phyloP scores from a whole-genome alignment of 306 rosid genomes.

The Quercus parvula region DNA sequence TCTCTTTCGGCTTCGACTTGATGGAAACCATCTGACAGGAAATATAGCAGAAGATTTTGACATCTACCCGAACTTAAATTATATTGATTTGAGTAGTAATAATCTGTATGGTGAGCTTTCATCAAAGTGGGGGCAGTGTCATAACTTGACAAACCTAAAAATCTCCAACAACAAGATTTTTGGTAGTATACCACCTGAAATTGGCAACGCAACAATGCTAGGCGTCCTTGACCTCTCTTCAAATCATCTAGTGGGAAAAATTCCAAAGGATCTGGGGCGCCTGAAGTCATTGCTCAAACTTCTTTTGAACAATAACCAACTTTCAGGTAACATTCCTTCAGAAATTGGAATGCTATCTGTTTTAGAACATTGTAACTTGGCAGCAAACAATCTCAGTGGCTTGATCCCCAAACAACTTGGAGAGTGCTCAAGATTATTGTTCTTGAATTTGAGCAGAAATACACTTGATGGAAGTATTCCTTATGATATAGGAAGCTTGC shows the following conservation, averaged over 20 bases:
- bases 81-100: constrained; percentile 17
- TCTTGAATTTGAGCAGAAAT: not conserved
- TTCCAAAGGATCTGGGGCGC: constrained; percentile 31
- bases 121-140: not conserved
- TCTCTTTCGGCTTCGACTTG: constrained; percentile 22
- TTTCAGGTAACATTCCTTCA: not conserved
- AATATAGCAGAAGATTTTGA: constrained; percentile 37
- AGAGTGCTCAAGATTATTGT: not conserved
- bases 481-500: constrained; percentile 3
- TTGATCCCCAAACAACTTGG: not conserved
- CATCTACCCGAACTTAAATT: constrained; percentile 22
- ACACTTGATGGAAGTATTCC: not conserved
- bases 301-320: not conserved
- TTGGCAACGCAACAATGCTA: not conserved
- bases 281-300: not conserved
- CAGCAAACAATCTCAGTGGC: not conserved
- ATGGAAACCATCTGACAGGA: constrained; percentile 25
- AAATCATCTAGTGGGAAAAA: constrained; percentile 22
- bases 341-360: not conserved
- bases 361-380: not conserved
- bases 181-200: not conserved
- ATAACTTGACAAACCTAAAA: not conserved
- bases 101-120: not conserved
- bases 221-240: constrained; percentile 27
- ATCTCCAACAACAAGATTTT: not conserved